Percentiles rank a stretch among this genome's conserved stretches.
phyloP scores from a whole-genome alignment of 2,329 filamentous ascomycete genomes.

The Nemania abortiva region DNA sequence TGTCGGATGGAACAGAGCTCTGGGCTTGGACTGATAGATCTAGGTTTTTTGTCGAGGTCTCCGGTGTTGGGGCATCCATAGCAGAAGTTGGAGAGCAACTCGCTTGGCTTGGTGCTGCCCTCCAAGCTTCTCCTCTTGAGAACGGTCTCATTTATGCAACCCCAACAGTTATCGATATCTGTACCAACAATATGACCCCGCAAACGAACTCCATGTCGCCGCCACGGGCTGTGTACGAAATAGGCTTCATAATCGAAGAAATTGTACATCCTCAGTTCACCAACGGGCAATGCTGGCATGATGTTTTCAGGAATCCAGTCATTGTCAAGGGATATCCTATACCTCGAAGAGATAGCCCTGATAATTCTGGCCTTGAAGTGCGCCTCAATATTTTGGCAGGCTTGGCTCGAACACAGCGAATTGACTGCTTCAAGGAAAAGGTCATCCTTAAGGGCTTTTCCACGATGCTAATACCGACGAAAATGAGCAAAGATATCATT shows the following conservation, averaged over 20 bases:
- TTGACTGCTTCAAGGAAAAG: background rate
- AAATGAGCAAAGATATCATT: background rate
- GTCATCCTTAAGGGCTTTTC: conserved; percentile 17
- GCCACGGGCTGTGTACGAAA: background rate
- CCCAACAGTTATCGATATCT: no score
- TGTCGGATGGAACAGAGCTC: conserved; percentile 3
- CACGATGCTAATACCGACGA: background rate
- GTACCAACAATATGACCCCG: no score
- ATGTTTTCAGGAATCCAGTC: conserved; percentile 15
- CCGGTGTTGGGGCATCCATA: background rate
- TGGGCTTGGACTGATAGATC: background rate
- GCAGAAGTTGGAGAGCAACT: conserved; percentile 9
- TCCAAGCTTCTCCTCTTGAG: background rate
- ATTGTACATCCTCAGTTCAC: background rate
- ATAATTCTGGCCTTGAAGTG: conserved; percentile 11
- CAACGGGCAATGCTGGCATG: conserved; percentile 25
- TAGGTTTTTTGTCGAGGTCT: background rate
- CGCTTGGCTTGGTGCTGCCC: background rate
- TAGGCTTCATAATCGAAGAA: background rate
- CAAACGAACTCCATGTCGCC: no score
- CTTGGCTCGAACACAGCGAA: background rate
- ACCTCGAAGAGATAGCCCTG: background rate
- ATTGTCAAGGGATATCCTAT: conserved; percentile 22
- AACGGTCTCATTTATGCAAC: background rate
- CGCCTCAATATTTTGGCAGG: background rate